Base-by-base conservation (phyloP, 192 early-diverging fungal genomes). In the Backusella circina region DNA sequence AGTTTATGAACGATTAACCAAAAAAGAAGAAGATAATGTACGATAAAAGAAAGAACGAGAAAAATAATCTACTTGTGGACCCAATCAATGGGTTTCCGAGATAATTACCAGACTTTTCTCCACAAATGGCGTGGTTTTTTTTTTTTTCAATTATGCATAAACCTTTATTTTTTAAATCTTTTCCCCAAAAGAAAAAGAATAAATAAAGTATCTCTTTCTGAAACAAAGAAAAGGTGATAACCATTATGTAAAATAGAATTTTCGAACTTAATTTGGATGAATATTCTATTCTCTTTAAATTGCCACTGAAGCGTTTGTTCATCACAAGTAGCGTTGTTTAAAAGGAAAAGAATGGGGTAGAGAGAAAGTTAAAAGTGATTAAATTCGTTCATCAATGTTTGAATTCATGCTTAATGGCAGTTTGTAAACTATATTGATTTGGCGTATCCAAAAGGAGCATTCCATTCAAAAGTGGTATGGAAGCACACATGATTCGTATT, bases 61-160 rank as follows among this genome's bases (percentile, higher is more conserved):
- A 54, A 21, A 21, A 10, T 26, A 23, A 23, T 23, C 51, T 54
- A 54, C 21, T 23, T 54, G 51, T 54, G 51, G 51, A 54, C 51
- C 51, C 51, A 54, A 54, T 54, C 51, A 54, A 54, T 23, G 51
- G 21, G 21, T 26, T 54, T 54, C 51, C 51, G n/a, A 54, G 10
- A 54, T 54, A 54, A 54, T 54, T 54, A 23, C 18, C n/a, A 41
- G 16, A 12, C 13, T 23, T 54, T 23, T 54, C n/a, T 26, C 51
- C 51, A 54, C 51, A 54, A 54, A 54, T 54, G 51, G 51, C 51
- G 51, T 54, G 51, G 51, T 54, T 54, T 54, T 54, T 54, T 50
- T 15, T 54, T 54, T 54, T 54, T 54, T 50, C 47, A 18, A 18
- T 50, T 54, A 21, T 54, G 50, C 50, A 21, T 21, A 54, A 21